phyloP scores from a whole-genome alignment of 441 rosid species.

The Lepidium campestre region DNA sequence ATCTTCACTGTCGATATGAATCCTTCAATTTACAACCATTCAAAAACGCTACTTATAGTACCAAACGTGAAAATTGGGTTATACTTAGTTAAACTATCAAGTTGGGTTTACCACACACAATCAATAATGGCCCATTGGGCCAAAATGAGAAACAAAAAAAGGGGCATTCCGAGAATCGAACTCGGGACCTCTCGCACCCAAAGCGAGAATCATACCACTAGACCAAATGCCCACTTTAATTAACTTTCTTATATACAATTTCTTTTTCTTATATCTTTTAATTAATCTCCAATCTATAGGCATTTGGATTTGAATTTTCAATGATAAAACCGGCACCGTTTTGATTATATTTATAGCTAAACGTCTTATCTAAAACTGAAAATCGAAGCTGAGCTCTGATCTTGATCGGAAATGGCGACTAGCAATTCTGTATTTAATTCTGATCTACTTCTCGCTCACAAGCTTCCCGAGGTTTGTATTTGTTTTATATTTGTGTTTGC shows the following conservation, averaged over 20 bases:
- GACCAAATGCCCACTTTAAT: constrained; percentile 7
- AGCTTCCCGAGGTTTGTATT: constrained; percentile 52
- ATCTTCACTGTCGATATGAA: too few relatives aligned
- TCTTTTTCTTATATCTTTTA: too few relatives aligned
- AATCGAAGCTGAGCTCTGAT: constrained; percentile 4
- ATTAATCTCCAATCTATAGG: background rate
- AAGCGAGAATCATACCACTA: constrained; percentile 21
- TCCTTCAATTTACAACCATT: too few relatives aligned
- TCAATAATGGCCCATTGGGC: too few relatives aligned
- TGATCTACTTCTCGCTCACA: constrained; percentile 47
- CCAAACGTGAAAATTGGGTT: too few relatives aligned
- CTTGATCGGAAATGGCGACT: constrained; percentile 35
- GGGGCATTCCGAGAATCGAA: constrained; percentile 75
- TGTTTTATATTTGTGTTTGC: background rate
- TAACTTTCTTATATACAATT: too few relatives aligned
- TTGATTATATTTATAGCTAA: background rate
- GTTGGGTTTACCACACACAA: too few relatives aligned
- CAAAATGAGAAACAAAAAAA: too few relatives aligned
- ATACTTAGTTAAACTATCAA: too few relatives aligned
- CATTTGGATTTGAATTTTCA: constrained; percentile 9
- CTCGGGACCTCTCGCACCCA: constrained; percentile 75
- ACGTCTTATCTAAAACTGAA: background rate
- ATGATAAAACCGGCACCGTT: background rate
- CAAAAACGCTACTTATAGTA: too few relatives aligned
- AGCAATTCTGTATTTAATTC: constrained; percentile 37